These are phyloP conservation scores for Tillandsia fasciculata DNA, from an alignment of 176 grass and related monocot genomes.

Conservation along the genomic window DNA sequence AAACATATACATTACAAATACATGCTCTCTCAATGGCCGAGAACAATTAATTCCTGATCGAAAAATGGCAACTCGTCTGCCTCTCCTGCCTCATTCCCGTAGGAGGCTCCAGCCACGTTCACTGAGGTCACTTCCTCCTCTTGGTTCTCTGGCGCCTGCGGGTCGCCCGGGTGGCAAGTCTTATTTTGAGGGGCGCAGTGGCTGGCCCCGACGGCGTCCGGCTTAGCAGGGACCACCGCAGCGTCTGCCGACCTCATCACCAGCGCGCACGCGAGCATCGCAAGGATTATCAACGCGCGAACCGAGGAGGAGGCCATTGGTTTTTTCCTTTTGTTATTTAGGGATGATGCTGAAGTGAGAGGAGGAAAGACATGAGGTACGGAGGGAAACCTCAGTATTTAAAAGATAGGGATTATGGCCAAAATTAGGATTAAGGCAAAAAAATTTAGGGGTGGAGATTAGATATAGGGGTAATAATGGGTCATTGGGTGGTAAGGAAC, in stretches of 20 bases:
- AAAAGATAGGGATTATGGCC: too few relatives aligned
- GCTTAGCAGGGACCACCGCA: background rate
- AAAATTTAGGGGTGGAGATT: too few relatives aligned
- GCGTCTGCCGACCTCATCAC: slow-evolving; percentile 14
- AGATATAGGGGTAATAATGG: too few relatives aligned
- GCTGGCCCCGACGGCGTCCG: slow-evolving; percentile 9
- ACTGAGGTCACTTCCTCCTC: slow-evolving; percentile 36
- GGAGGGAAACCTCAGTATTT: too few relatives aligned
- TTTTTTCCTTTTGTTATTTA: too few relatives aligned
- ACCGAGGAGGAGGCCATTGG: slow-evolving; percentile 15
- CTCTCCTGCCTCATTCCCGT: slow-evolving; percentile 20
- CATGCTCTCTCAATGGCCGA: slow-evolving; percentile 40
- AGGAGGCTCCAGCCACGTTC: slow-evolving; percentile 1
- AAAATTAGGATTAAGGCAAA: too few relatives aligned
- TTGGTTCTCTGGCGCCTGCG: slow-evolving; percentile 46
- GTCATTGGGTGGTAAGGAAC: too few relatives aligned
- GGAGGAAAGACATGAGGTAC: too few relatives aligned
- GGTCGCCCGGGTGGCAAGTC: slow-evolving; percentile 45
- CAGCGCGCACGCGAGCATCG: slow-evolving; percentile 27
- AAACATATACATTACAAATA: too few relatives aligned
- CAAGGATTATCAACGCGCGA: slow-evolving; percentile 26
- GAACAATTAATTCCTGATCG: slow-evolving; percentile 31
- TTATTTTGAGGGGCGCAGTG: slow-evolving; percentile 17
- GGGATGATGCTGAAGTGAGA: too few relatives aligned
- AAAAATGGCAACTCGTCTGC: slow-evolving; percentile 29